Base-by-base conservation (phyloP, 2,329 filamentous ascomycete species). In the Alternaria panax region DNA sequence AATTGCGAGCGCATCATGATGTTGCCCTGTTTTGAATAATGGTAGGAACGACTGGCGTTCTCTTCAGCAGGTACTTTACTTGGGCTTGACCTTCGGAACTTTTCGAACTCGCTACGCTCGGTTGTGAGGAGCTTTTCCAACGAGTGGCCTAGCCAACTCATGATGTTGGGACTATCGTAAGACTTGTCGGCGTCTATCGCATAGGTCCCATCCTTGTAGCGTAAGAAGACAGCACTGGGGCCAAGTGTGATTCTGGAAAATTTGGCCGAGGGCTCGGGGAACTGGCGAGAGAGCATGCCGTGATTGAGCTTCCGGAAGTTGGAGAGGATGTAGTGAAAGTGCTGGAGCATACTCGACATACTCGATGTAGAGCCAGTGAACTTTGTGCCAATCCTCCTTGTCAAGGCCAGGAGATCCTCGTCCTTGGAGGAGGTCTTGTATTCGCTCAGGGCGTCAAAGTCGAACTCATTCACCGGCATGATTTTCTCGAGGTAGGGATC, bases 111-210 rank as follows among this genome's bases (percentile, higher is more conserved):
- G 7, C 91, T 87, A 54, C 88, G 93, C 2, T 91, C 86, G 18
- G 95, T 79, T 0, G 95, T 98, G 27, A 99, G 84, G 28, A 98
- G 85, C 79, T 98, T 97, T 78, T 99, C 95, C 88, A 99, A 93
- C 0, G 93, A 97, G 73, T 96, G 95, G 14, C 95, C 95, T 16
- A 99, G 85, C 84, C 94, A 92, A 79, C 91, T 95, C 50, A 99
- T 84, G 30, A 99, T 87, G 66, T 92, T 98, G 30, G 91, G 90
- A 7, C 82, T 85, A 70, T 97, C 93, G 67, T 88, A 95, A 74
- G 97, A 87, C 79, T 98, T 99, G 79, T 99, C 95, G 0, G 93
- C 92, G 75, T 99, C 95, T 59, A 99, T 95, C 5, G 94, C 93
- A 75, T 99, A 99, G 0, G 88, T 86, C 1, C 93, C 94, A 72